Evolutionary conservation across 1,284 basidiomycete species (phyloP).

Genomic region (Vanrija sp.): DNA sequence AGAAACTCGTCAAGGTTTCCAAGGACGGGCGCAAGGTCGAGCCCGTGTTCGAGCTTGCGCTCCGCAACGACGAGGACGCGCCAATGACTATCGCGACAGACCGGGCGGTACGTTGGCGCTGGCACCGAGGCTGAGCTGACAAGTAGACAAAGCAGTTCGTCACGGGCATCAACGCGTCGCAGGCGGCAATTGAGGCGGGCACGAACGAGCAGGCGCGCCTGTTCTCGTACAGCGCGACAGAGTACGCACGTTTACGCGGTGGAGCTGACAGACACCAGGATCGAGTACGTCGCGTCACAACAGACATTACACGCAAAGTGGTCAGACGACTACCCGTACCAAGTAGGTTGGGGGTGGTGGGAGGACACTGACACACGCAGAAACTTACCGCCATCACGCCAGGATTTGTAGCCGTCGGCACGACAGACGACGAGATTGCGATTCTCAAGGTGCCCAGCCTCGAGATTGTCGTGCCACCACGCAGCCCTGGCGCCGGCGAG

Average conservation of each 20-base stretch:
- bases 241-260: conserved; percentile 45
- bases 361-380: conserved; percentile 17
- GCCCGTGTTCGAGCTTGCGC: conserved; percentile 64
- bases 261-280: conserved; percentile 47
- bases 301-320: conserved; percentile 62
- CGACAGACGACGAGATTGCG: conserved; percentile 53
- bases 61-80: conserved; percentile 77
- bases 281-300: conserved; percentile 56
- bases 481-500: conserved; percentile 31
- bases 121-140: not conserved
- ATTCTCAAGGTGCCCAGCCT: conserved; percentile 67
- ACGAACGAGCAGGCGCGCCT: conserved; percentile 78
- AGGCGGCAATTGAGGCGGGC: conserved; percentile 60
- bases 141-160: conserved; percentile 54
- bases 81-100: conserved; percentile 87
- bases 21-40: conserved; percentile 58
- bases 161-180: conserved; percentile 79
- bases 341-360: conserved; percentile 55
- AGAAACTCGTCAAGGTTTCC: conserved; percentile 61
- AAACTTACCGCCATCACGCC: conserved; percentile 43
- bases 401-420: conserved; percentile 39
- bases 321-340: conserved; percentile 79
- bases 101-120: conserved; percentile 53
- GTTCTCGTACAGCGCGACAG: conserved; percentile 60
- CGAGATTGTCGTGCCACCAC: conserved; percentile 54